Base-by-base conservation (phyloP, 2,329 filamentous ascomycete species). In the Fusarium agapanthi region DNA sequence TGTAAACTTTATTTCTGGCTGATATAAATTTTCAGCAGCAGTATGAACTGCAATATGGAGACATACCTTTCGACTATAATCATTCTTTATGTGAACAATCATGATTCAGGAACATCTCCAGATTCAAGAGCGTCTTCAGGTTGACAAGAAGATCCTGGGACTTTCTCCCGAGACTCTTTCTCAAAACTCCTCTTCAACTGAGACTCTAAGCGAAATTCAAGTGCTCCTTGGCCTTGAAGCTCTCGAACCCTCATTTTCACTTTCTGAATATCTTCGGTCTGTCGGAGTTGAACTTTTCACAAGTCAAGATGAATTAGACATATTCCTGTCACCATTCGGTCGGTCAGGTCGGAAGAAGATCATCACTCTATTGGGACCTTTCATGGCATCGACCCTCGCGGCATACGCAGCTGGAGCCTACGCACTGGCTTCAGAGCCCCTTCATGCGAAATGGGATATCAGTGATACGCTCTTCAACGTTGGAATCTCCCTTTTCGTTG, bases 381-480 rank as follows among this genome's bases (percentile, higher is more conserved):
- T 80, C 26, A 61, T 79, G 54, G 79, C 89, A 20, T 92, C 91
- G 0, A 84, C 85, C 2, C 79, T 92, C n/a, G 88, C 90, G 0
- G 90, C 90, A 15, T 92, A 91, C 76, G 86, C 88, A 1, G 89
- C 90, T 0, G 91, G 91, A 7, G 86, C 89, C 8, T 91, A 92
- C 71, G 88, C 86, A 43, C 86, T 90, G 6, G 87, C 88, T 0
- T 80, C 88, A 8, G 80, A 79, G 0, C 87, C 90, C 35, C 84
- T 93, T 81, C 84, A 80, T 5, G 75, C 80, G 7, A 82, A 88
- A 77, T 93, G 90, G 90, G 75, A 84, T 14, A 82, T 93, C 13
- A 87, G 87, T 37, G 78, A 81, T 26, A 86, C 89, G 11, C 88
- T 88, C 6, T 87, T 87, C 54, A 86, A 89, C 22, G 81, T 88